phyloP scores from a whole-genome alignment of 2,329 filamentous ascomycete species.

The Phaeosphaeriaceae sp. region DNA sequence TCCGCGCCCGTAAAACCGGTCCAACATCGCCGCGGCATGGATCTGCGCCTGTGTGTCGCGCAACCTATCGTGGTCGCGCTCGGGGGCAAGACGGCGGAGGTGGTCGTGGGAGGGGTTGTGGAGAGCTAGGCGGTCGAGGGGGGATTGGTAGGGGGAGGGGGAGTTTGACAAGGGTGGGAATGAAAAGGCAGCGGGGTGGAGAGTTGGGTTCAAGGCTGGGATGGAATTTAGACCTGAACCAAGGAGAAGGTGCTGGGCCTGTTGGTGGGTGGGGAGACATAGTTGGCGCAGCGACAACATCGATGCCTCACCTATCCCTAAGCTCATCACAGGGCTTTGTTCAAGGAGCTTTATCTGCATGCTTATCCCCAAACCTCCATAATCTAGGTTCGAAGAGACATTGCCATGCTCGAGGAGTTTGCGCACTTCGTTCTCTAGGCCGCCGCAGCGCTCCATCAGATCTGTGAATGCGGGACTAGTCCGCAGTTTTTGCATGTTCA shows the following conservation, averaged over 20 bases:
- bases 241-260: too few species aligned
- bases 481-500: conserved; percentile 12
- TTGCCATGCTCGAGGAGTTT: conserved; percentile 22
- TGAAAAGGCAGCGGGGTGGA: too few species aligned
- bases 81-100: not conserved
- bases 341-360: not conserved
- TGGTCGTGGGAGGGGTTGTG: not conserved
- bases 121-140: not conserved
- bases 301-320: too few species aligned
- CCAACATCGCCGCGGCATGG: conserved; percentile 4
- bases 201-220: too few species aligned
- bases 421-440: conserved; percentile 30
- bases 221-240: too few species aligned
- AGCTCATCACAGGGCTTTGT: too few species aligned
- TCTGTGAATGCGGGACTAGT: conserved; percentile 23
- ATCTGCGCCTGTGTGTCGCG: conserved; percentile 5
- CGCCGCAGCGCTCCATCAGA: conserved; percentile 18
- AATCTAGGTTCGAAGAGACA: too few species aligned
- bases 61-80: conserved; percentile 3
- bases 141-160: not conserved
- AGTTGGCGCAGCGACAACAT: too few species aligned
- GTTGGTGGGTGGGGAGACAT: not conserved
- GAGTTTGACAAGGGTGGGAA: too few species aligned
- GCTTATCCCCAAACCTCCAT: too few species aligned
- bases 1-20: conserved; percentile 1